These are phyloP conservation scores for Cyclotella atomus DNA, from an alignment of 108 stramenopile genomes.

Conservation along the genomic window DNA sequence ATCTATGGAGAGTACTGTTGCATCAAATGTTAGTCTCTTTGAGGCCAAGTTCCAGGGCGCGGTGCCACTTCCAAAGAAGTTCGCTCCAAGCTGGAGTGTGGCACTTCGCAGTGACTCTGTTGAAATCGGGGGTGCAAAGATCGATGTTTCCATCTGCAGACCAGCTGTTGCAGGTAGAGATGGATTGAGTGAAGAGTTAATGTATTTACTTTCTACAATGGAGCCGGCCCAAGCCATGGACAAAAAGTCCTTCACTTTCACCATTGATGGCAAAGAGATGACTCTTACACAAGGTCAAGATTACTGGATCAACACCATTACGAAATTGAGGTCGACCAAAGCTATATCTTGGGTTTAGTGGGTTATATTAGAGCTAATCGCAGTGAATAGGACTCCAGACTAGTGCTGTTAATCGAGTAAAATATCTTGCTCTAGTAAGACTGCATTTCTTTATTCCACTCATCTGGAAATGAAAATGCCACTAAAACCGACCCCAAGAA, in stretches of 20 bases:
- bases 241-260: conserved; percentile 30
- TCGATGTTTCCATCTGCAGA: conserved; percentile 77
- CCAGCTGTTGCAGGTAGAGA: conserved; percentile 75
- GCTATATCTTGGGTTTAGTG: conserved; percentile 57
- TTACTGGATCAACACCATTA: conserved; percentile 69
- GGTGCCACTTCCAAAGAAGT: conserved; percentile 76
- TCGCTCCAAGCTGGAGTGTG: conserved; percentile 73
- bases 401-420: no score
- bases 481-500: no score
- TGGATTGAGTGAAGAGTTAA: conserved; percentile 55
- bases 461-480: no score
- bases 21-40: conserved; percentile 68
- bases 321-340: conserved; percentile 65
- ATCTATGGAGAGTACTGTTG: conserved; percentile 68
- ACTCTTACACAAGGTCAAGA: conserved; percentile 72
- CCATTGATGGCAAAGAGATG: conserved; percentile 64
- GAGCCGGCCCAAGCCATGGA: conserved; percentile 49
- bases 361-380: not conserved
- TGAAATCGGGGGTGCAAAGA: conserved; percentile 78
- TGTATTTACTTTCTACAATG: conserved; percentile 68
- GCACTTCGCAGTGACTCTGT: conserved; percentile 68
- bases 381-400: no score
- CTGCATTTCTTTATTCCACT: no score
- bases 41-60: conserved; percentile 84
- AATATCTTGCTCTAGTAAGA: no score